Base-by-base conservation (phyloP, 2,329 filamentous ascomycete genomes). In the Beauveria rudraprayagi region DNA sequence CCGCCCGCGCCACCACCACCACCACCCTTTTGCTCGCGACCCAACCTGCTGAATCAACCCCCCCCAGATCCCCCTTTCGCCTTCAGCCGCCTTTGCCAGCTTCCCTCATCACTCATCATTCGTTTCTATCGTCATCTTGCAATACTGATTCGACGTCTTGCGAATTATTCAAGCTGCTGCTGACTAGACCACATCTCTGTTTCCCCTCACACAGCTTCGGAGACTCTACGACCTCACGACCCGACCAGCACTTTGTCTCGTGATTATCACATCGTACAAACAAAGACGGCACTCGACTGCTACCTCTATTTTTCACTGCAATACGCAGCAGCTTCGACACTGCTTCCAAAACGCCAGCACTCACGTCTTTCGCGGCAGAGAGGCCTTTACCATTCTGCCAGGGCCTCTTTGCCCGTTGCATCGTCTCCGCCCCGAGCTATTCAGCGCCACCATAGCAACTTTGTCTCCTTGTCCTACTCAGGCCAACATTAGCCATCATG, bases 401-500 rank as follows among this genome's bases (percentile, higher is more conserved):
- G 56, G 56, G 56, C 56, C 17, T 52, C 47, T 14, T 56, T 57
- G 48, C 48, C 48, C 56, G 26, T 53, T 28, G 41, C 44, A 40
- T 46, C 30, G 26, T 26, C 48, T 46, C 37, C 5, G 17, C n/a
- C 10, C 41, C 48, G 26, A 41, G 17, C 26, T 46, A 26, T 24
- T 19, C 37, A 11, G n/a, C 57, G 26, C 40, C 48, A 53, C 22
- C 26, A 22, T n/a, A 41, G 11, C 41, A 30, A 41, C 24, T 26
- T 19, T 53, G 9, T 28, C 22, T 55, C 17, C 19, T 16, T 24
- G 40, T 11, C 14, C 26, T 48, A 58, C 65, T 55, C 61, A 56
- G 54, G 61, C 61, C 61, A 62, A 56, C 51, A 59, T 62, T 64
- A 43, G 53, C 63, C 62, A 62, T 19, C 63, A 71, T 71, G 68